Evolutionary conservation across 805 yeast species (phyloP).

Genomic region (Wickerhamiella siamensis): DNA sequence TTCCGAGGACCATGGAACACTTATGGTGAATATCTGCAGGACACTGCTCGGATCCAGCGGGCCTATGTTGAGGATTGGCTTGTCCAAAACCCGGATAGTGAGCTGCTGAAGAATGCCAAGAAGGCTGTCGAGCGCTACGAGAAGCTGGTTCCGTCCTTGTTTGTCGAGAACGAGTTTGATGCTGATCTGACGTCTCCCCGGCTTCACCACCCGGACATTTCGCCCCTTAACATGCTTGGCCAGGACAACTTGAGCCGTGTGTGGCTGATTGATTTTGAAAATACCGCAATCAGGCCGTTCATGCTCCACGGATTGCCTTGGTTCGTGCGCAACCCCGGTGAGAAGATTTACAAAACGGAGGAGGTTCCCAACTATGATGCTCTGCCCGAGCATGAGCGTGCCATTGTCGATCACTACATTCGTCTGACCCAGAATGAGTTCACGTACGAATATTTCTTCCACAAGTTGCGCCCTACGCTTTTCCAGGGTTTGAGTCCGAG

Average conservation of each 20-base stretch:
- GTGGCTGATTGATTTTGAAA: slow-evolving; percentile 71
- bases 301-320: slow-evolving; percentile 64
- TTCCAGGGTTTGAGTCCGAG: slow-evolving; percentile 73
- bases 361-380: slow-evolving; percentile 59
- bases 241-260: slow-evolving; percentile 20
- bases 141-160: slow-evolving; percentile 41
- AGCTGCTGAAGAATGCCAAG: slow-evolving; percentile 17
- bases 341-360: slow-evolving; percentile 63
- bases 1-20: slow-evolving; percentile 67
- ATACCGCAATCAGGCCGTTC: slow-evolving; percentile 66
- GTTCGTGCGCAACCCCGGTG: slow-evolving; percentile 78
- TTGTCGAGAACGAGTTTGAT: slow-evolving; percentile 35
- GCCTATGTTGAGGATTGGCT: slow-evolving; percentile 43
- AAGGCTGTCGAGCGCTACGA: slow-evolving; percentile 48
- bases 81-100: slow-evolving; percentile 38
- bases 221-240: slow-evolving; percentile 70
- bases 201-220: slow-evolving; percentile 67
- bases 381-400: slow-evolving; percentile 57
- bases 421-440: slow-evolving; percentile 84
- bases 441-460: slow-evolving; percentile 68
- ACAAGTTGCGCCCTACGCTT: slow-evolving; percentile 46
- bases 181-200: slow-evolving; percentile 57
- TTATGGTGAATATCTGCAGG: slow-evolving; percentile 49
- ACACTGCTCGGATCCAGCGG: slow-evolving; percentile 52
- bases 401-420: slow-evolving; percentile 74